Base-by-base conservation (phyloP, 2,329 filamentous ascomycete genomes). In the Trichothecium roseum region DNA sequence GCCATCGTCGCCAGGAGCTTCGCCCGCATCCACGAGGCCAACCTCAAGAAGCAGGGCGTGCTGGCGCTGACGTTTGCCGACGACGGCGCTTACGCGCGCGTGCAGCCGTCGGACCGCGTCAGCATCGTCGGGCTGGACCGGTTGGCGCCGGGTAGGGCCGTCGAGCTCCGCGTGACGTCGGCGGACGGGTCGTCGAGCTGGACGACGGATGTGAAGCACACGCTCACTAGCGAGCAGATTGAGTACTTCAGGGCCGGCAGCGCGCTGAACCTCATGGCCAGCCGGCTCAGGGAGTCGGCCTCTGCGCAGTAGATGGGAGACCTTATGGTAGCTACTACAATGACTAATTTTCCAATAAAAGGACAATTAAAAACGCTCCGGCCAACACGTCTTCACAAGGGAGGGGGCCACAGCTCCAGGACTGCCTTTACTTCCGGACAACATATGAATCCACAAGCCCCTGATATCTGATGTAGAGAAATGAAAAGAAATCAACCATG, bases 11-110 rank as follows among this genome's bases (percentile, higher is more conserved):
- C 75, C 56, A 78, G 80, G 60, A 80, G 74, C 42, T 91, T 93
- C 60, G 85, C 85, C 50, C 81, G 84, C 72, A 91, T 91, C 54
- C 84, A 91, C 70, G 85, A 91, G 71, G 89, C 85, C 59, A 91
- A 91, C 68, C 69, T 93, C 60, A 91, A 91, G 80, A 91, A 91
- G 75, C 84, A 87, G 68, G 50, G 44, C 1, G 48, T 52, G 45
- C 39, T 52, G 12, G 43, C 49, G 48, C 66, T 87, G 45, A 85
- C 80, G 40, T 86, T 87, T 65, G 58, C 68, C 37, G 69, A 85
- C 53, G 78, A 79, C 36, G 77, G 68, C 50, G 81, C 86, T 55
- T 87, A 87, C 56, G 81, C 85, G 52, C 83, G 74, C 66, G 83
- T 87, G 5, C 8, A n/a, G 8, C 18, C 31, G 20, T 33, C 31